Conservation (phyloP, 495 filamentous ascomycete species). For the Hyaloscypha variabilis region DNA sequence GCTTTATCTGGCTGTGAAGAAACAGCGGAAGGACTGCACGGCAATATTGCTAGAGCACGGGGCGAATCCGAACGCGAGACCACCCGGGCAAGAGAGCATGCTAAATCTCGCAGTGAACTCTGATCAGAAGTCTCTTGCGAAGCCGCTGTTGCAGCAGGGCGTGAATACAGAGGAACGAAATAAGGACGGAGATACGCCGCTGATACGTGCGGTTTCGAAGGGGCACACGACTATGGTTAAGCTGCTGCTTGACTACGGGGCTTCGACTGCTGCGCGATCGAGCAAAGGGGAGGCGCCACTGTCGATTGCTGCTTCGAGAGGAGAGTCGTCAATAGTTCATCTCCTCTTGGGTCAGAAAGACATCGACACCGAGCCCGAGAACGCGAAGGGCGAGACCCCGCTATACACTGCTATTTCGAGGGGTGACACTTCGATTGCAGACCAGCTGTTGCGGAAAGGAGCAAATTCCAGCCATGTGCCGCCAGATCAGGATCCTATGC, state of each 20-base stretch:
- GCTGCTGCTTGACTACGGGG: slow-evolving; percentile 7
- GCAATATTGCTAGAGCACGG: neutral
- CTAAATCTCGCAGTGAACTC: neutral
- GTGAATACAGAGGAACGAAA: slow-evolving; percentile 12
- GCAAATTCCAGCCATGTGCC: neutral
- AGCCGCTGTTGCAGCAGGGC: neutral
- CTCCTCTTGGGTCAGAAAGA: slow-evolving; percentile 9
- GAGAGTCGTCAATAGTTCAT: slow-evolving; percentile 7
- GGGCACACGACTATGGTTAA: neutral
- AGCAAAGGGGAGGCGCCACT: slow-evolving; percentile 11
- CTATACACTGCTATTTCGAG: slow-evolving; percentile 5
- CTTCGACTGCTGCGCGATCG: neutral
- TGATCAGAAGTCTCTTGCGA: slow-evolving; percentile 7
- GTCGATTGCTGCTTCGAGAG: neutral
- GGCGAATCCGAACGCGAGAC: slow-evolving; percentile 11
- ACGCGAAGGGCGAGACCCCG: slow-evolving; percentile 12
- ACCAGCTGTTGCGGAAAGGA: slow-evolving; percentile 8
- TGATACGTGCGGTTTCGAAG: neutral
- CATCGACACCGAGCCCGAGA: slow-evolving; percentile 12
- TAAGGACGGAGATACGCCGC: slow-evolving; percentile 11
- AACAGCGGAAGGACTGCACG: neutral
- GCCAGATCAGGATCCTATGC: neutral
- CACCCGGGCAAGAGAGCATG: slow-evolving; percentile 11
- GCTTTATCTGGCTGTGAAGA: slow-evolving; percentile 5
- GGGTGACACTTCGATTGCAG: slow-evolving; percentile 5